phyloP scores from a whole-genome alignment of 1,284 basidiomycete genomes.

The Ustilago trichophora region DNA sequence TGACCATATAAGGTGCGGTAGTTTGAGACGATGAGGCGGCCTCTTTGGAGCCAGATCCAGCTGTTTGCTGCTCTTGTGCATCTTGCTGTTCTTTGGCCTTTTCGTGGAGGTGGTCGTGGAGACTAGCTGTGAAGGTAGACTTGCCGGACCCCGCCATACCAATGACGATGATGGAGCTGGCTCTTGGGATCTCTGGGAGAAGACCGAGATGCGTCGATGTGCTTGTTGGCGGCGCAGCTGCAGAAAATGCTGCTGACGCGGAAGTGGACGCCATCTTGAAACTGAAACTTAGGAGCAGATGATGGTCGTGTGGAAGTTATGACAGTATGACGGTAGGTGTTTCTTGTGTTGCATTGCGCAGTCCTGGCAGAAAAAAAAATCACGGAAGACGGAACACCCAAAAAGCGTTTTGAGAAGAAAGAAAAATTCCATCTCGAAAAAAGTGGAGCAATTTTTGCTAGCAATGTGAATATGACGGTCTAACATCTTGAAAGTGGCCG shows the following conservation, averaged over 20 bases:
- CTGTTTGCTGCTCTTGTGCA: constrained; percentile 6
- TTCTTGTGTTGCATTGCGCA: background rate
- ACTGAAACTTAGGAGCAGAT: background rate
- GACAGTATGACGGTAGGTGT: too few relatives aligned
- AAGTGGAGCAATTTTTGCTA: constrained; percentile 20
- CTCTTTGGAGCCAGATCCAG: background rate
- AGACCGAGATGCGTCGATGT: constrained; percentile 29
- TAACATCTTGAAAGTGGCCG: background rate
- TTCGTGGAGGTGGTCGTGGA: constrained; percentile 49
- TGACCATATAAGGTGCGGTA: constrained; percentile 86
- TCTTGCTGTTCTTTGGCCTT: constrained; percentile 31
- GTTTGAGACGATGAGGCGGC: constrained; percentile 64
- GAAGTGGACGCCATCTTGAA: constrained; percentile 21
- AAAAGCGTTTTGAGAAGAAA: constrained; percentile 6
- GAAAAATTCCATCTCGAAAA: background rate
- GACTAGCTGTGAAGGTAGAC: constrained; percentile 84
- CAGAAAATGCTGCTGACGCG: background rate
- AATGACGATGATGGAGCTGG: constrained; percentile 64
- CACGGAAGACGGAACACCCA: constrained; percentile 15
- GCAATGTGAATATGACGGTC: background rate
- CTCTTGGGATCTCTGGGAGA: constrained; percentile 56
- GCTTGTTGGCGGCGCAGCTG: constrained; percentile 11
- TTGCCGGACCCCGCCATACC: constrained; percentile 96
- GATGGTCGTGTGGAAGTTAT: background rate
- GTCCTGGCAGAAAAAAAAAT: constrained; percentile 4